Conservation (phyloP, 2,329 filamentous ascomycete species). For the Dendrostoma leiphaemia region DNA sequence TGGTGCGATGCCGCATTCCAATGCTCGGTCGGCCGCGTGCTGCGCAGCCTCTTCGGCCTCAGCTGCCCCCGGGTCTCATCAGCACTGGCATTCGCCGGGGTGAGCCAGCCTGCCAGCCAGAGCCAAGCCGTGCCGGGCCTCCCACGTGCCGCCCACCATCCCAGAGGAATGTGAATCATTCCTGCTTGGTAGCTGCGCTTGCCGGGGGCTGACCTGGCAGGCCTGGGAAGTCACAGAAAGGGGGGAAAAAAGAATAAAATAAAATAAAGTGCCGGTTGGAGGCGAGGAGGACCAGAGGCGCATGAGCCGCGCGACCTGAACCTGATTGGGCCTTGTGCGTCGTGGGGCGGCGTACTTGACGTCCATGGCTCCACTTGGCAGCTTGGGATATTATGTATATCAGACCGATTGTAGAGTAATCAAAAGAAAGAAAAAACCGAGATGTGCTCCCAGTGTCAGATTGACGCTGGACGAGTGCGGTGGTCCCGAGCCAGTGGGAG, state of each 20-base stretch:
- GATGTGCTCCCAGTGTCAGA: too few species aligned
- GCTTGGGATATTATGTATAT: too few species aligned
- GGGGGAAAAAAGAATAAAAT: too few species aligned
- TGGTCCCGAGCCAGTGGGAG: neutral
- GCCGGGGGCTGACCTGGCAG: neutral
- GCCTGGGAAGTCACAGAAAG: too few species aligned
- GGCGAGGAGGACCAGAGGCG: neutral
- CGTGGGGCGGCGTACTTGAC: slow-evolving; percentile 9
- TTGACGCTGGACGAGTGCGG: slow-evolving; percentile 1
- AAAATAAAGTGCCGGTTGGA: neutral
- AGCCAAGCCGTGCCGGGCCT: neutral
- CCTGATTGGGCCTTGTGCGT: slow-evolving; percentile 10
- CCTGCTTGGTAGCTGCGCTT: slow-evolving; percentile 6
- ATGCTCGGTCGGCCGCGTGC: slow-evolving; percentile 14
- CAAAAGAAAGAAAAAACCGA: too few species aligned
- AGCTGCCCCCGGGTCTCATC: slow-evolving; percentile 2
- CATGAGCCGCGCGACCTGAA: slow-evolving; percentile 10
- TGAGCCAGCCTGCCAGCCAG: neutral
- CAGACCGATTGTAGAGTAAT: too few species aligned
- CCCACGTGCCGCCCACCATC: slow-evolving; percentile 15
- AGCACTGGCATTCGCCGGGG: slow-evolving; percentile 10
- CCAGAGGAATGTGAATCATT: slow-evolving; percentile 9
- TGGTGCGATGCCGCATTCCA: slow-evolving; percentile 10
- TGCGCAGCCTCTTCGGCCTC: slow-evolving; percentile 14
- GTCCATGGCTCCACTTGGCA: slow-evolving; percentile 7